phyloP scores from a whole-genome alignment of 805 yeast species.

The Schwanniomyces yamadae region DNA sequence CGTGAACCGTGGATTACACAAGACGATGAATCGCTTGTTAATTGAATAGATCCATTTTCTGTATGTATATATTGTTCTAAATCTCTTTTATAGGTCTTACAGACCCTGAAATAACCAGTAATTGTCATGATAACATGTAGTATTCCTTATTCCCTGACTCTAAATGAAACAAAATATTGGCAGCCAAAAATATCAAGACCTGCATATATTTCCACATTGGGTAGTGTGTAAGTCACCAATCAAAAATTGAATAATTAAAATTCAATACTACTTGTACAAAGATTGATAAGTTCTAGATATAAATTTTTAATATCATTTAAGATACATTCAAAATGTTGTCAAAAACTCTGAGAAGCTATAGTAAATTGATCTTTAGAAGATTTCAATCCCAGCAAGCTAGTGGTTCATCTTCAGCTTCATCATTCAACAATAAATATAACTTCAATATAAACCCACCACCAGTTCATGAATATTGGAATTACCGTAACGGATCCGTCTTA shows the following conservation, averaged over 20 bases:
- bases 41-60: too few relatives aligned
- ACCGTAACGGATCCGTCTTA: slow-evolving; percentile 34
- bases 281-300: too few relatives aligned
- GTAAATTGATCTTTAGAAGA: slow-evolving; percentile 23
- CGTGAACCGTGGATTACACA: too few relatives aligned
- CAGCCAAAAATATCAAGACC: slow-evolving; percentile 4
- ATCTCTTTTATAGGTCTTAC: too few relatives aligned
- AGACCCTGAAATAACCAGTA: too few relatives aligned
- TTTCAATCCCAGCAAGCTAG: slow-evolving; percentile 24
- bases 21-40: too few relatives aligned
- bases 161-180: too few relatives aligned
- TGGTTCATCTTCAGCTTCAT: slow-evolving; percentile 19
- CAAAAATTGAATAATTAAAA: slow-evolving; percentile 6
- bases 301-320: too few relatives aligned
- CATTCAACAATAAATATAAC: slow-evolving; percentile 43
- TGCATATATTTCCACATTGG: slow-evolving; percentile 1
- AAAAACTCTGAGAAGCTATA: slow-evolving; percentile 18
- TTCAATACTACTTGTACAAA: background rate
- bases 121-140: too few relatives aligned
- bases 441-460: slow-evolving; percentile 46
- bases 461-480: slow-evolving; percentile 45
- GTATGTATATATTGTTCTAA: too few relatives aligned
- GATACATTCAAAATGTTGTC: slow-evolving; percentile 19
- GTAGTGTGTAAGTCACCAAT: slow-evolving; percentile 7
- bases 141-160: too few relatives aligned